A percentile compares a stretch with the other conserved stretches of the same genome.
These are phyloP conservation scores for Aquanectria penicillioides DNA, from an alignment of 2,329 filamentous ascomycete genomes.

Conservation along the genomic window DNA sequence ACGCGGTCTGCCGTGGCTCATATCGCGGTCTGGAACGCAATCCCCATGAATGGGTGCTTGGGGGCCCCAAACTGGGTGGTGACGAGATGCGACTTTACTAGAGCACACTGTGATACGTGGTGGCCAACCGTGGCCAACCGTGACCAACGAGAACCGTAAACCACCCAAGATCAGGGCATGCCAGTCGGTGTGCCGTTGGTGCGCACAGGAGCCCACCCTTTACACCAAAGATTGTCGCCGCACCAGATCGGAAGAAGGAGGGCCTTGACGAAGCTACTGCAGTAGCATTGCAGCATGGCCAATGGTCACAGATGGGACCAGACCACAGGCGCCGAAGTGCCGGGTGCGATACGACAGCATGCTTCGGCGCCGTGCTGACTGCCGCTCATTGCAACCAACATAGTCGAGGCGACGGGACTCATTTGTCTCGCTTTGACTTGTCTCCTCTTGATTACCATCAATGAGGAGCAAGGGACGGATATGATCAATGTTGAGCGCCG, in stretches of 20 bases:
- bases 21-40: conserved; percentile 8
- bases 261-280: conserved; percentile 21
- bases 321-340: conserved; percentile 22
- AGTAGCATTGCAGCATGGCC: conserved; percentile 13
- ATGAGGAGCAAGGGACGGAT: background rate
- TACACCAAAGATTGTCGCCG: conserved; percentile 10
- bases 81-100: too few species aligned
- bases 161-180: background rate
- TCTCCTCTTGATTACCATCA: background rate
- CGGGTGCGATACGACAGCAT: conserved; percentile 12
- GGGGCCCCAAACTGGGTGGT: too few species aligned
- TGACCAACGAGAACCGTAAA: too few species aligned
- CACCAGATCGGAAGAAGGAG: conserved; percentile 15
- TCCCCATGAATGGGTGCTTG: too few species aligned
- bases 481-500: conserved; percentile 7
- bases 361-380: conserved; percentile 17
- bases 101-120: too few species aligned
- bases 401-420: background rate
- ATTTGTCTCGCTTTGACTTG: background rate
- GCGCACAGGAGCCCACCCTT: background rate
- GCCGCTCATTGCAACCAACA: conserved; percentile 3
- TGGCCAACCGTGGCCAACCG: too few species aligned
- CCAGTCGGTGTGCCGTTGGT: conserved; percentile 20
- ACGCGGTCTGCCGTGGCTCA: background rate
- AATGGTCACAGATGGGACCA: conserved; percentile 3